phyloP scores from a whole-genome alignment of 2,329 filamentous ascomycete genomes.

The Ascochyta koolunga region DNA sequence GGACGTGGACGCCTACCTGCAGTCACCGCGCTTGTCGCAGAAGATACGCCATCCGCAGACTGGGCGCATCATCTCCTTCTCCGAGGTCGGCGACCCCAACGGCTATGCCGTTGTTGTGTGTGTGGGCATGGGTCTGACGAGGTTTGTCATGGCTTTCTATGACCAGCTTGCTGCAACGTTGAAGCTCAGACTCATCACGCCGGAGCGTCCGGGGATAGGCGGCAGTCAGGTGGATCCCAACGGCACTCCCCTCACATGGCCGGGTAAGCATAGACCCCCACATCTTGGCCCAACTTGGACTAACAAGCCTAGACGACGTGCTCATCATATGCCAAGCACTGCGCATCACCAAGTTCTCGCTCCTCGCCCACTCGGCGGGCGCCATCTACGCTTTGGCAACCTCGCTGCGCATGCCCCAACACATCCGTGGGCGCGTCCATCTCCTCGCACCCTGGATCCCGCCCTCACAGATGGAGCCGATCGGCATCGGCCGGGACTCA shows the following conservation, averaged over 20 bases:
- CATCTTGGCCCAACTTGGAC: too few relatives aligned
- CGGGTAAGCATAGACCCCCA: slow-evolving; percentile 65
- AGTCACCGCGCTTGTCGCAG: slow-evolving; percentile 82
- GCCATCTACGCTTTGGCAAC: slow-evolving; percentile 98
- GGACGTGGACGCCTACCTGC: slow-evolving; percentile 83
- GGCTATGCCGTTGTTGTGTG: slow-evolving; percentile 95
- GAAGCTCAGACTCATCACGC: slow-evolving; percentile 87
- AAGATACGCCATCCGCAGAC: slow-evolving; percentile 86
- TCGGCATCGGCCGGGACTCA: slow-evolving; percentile 70
- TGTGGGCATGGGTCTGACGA: slow-evolving; percentile 94
- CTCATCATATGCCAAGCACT: slow-evolving; percentile 90
- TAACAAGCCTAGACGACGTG: slow-evolving; percentile 69
- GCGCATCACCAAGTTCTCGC: slow-evolving; percentile 93
- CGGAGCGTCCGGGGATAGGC: slow-evolving; percentile 91
- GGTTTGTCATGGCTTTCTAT: slow-evolving; percentile 96
- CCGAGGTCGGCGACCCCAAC: slow-evolving; percentile 90
- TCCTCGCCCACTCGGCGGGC: slow-evolving; percentile 93
- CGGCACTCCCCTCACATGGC: slow-evolving; percentile 90
- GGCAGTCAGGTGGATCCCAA: slow-evolving; percentile 87
- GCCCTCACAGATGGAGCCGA: slow-evolving; percentile 63
- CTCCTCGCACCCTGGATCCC: slow-evolving; percentile 96
- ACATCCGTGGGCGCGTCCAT: slow-evolving; percentile 92
- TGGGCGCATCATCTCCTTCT: slow-evolving; percentile 89
- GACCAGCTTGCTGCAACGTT: slow-evolving; percentile 91
- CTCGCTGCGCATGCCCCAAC: slow-evolving; percentile 91